Percentiles rank a stretch among this genome's conserved stretches.
Conservation (phyloP, 129 eudicot species). For the Cynara cardunculus region DNA sequence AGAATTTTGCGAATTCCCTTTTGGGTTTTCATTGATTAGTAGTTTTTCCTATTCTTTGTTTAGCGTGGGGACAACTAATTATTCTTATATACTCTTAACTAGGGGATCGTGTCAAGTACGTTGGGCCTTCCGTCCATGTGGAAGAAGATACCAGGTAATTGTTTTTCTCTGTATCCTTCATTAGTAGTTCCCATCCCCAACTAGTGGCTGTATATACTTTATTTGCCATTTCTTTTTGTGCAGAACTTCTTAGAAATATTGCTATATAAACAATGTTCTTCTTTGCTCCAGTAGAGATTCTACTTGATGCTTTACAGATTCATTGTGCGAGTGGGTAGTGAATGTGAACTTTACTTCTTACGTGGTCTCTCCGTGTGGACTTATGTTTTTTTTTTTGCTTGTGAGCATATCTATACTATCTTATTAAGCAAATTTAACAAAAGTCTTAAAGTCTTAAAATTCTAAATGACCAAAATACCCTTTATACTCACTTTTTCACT, state of each 20-base stretch:
- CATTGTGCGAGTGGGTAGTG: not conserved
- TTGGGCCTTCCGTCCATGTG: conserved; percentile 51
- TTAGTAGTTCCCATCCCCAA: not conserved
- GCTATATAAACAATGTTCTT: not conserved
- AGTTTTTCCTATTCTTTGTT: not conserved
- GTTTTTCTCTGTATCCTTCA: conserved; percentile 7
- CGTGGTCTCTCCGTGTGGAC: not conserved
- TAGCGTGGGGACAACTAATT: not conserved
- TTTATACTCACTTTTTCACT: too few species aligned
- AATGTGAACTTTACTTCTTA: conserved; percentile 3
- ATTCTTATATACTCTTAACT: conserved; percentile 17
- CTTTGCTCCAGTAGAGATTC: not conserved
- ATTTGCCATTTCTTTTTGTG: not conserved
- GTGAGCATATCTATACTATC: too few species aligned
- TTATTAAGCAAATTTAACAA: too few species aligned
- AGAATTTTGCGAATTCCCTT: not conserved
- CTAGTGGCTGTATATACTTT: not conserved
- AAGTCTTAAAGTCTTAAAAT: too few species aligned
- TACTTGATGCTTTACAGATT: not conserved
- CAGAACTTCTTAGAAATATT: conserved; percentile 7
- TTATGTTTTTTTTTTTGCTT: not conserved
- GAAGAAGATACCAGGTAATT: conserved; percentile 71
- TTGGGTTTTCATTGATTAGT: not conserved
- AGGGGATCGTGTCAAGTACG: conserved; percentile 95
- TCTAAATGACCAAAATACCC: too few species aligned